Percentiles rank a stretch among this genome's conserved stretches.
Evolutionary conservation across 1,139 yeast species (phyloP).

Genomic region (Yamadazyma buinensis): DNA sequence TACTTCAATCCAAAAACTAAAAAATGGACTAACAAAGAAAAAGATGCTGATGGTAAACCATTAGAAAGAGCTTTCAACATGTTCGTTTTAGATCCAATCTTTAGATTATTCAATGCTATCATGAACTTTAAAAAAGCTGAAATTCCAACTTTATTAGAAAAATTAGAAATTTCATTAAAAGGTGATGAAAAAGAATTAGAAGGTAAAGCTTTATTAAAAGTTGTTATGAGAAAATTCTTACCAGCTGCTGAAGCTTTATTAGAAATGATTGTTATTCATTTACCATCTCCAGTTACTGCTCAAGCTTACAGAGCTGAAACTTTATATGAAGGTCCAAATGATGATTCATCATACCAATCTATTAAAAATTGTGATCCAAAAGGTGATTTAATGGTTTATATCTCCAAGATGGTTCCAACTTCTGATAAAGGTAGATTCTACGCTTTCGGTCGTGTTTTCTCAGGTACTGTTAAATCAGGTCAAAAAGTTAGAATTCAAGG

Average conservation of each 20-base stretch:
- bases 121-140: conserved; percentile 78
- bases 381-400: conserved; percentile 98
- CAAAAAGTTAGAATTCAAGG: conserved; percentile 99
- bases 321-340: conserved; percentile 98
- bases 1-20: conserved; percentile 99
- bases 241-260: conserved; percentile 99
- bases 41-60: conserved; percentile 91
- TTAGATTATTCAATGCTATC: conserved; percentile 61
- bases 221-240: conserved; percentile 99
- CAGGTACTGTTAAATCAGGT: conserved; percentile 99
- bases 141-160: conserved; percentile 82
- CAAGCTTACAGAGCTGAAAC: conserved; percentile 99
- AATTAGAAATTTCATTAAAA: conserved; percentile 88
- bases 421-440: conserved; percentile 99
- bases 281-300: conserved; percentile 99
- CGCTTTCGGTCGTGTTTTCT: conserved; percentile 99
- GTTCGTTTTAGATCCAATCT: conserved; percentile 98
- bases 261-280: conserved; percentile 98
- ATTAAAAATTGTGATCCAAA: conserved; percentile 98
- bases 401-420: conserved; percentile 99
- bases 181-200: conserved; percentile 94
- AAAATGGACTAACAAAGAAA: conserved; percentile 98
- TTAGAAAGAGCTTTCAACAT: conserved; percentile 99
- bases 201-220: conserved; percentile 98
- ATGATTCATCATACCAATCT: conserved; percentile 86